Percentiles rank a stretch among this genome's conserved stretches.
These are phyloP conservation scores for Starmera dryadoides DNA, from an alignment of 805 yeast species.

Conservation along the genomic window DNA sequence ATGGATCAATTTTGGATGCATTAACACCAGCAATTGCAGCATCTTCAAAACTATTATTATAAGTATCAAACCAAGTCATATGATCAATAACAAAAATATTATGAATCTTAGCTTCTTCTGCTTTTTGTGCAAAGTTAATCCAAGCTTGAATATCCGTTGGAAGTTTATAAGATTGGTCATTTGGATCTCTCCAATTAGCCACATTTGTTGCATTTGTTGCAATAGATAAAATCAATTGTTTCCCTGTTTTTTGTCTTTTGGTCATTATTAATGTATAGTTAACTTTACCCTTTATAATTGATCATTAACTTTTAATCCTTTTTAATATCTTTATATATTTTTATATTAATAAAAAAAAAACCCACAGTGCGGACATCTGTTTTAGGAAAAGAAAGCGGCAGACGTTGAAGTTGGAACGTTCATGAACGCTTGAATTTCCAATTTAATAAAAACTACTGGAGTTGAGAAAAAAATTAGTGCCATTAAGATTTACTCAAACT, in stretches of 20 bases:
- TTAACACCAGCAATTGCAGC: constrained; percentile 19
- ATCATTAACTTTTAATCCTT: too few species aligned
- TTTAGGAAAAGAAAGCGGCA: too few species aligned
- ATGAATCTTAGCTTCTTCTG: constrained; percentile 28
- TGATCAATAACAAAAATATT: constrained; percentile 29
- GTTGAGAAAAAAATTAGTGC: too few species aligned
- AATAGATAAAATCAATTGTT: background rate
- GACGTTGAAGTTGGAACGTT: too few species aligned
- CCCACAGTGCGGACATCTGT: too few species aligned
- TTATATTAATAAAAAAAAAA: too few species aligned
- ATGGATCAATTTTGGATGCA: constrained; percentile 25
- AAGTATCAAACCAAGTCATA: constrained; percentile 28
- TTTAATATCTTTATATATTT: too few species aligned
- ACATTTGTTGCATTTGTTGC: background rate
- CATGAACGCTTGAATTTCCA: too few species aligned
- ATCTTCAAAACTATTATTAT: constrained; percentile 20
- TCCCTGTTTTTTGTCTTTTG: background rate
- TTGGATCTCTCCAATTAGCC: constrained; percentile 14
- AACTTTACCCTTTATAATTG: too few species aligned
- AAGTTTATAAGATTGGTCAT: constrained; percentile 20
- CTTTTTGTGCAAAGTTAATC: constrained; percentile 26
- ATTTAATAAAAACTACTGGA: too few species aligned
- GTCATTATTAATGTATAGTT: background rate
- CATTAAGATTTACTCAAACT: too few species aligned
- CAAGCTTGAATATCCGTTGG: constrained; percentile 20